These are phyloP conservation scores for Tricharina praecox DNA, from an alignment of 495 filamentous ascomycete genomes.

Conservation along the genomic window DNA sequence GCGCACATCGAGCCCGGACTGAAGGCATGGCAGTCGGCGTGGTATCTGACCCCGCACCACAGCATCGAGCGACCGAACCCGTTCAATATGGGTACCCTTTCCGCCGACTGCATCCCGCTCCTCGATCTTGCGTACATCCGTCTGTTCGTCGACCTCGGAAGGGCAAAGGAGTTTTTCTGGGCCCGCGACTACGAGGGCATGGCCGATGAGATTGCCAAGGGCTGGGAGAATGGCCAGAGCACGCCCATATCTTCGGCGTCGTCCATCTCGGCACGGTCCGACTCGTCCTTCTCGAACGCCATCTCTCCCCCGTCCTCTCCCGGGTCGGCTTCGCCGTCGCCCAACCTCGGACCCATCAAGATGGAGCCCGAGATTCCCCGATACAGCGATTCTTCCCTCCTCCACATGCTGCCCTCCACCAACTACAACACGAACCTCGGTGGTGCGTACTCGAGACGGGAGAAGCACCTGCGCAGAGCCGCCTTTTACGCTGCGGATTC, in stretches of 20 bases:
- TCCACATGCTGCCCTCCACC: not conserved
- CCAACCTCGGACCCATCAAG: conserved; percentile 27
- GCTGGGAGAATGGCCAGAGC: conserved; percentile 30
- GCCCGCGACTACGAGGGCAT: conserved; percentile 84
- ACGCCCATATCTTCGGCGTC: conserved; percentile 31
- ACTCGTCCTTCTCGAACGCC: conserved; percentile 33
- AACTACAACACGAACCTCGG: conserved; percentile 23
- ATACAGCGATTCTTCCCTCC: conserved; percentile 23
- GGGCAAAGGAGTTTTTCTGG: conserved; percentile 89
- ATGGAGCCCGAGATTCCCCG: conserved; percentile 14
- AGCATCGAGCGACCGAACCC: conserved; percentile 80
- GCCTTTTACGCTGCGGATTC: conserved; percentile 92
- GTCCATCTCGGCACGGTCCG: conserved; percentile 34
- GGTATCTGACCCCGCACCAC: conserved; percentile 74
- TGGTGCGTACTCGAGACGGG: conserved; percentile 39
- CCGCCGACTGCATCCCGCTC: conserved; percentile 87
- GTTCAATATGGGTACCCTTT: conserved; percentile 71
- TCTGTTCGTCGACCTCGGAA: conserved; percentile 79
- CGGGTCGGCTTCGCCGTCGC: conserved; percentile 36
- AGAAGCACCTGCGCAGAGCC: conserved; percentile 80
- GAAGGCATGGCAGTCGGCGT: conserved; percentile 87
- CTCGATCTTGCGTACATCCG: conserved; percentile 87
- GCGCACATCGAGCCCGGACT: conserved; percentile 88
- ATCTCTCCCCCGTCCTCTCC: conserved; percentile 39
- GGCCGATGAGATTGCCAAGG: conserved; percentile 74